Conservation (phyloP, 495 filamentous ascomycete genomes). For the Daldinia vernicosa region DNA sequence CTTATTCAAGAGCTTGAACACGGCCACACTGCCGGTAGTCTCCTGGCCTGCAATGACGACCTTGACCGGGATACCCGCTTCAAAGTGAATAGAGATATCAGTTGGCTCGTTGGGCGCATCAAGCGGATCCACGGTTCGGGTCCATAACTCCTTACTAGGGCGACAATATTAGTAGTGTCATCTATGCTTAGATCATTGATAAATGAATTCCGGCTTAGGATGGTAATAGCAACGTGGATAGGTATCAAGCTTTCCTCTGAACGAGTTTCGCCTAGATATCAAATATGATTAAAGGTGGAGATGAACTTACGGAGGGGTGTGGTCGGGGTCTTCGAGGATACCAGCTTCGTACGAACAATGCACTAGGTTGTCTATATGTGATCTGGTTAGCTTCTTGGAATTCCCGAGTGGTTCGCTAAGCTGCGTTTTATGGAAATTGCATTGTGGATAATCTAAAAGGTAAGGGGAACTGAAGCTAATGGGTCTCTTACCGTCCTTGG, state of each 20-base stretch:
- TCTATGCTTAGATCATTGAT: neutral
- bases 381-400: neutral
- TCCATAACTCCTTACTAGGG: slow-evolving; percentile 78
- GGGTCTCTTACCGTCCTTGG: neutral
- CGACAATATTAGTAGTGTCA: neutral
- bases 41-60: slow-evolving; percentile 63
- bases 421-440: neutral
- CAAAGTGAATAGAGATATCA: slow-evolving; percentile 82
- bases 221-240: neutral
- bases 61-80: slow-evolving; percentile 84
- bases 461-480: neutral
- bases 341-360: slow-evolving; percentile 94
- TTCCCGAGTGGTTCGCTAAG: neutral
- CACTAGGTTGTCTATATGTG: slow-evolving; percentile 82
- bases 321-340: slow-evolving; percentile 47
- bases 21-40: slow-evolving; percentile 76
- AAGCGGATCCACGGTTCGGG: slow-evolving; percentile 75
- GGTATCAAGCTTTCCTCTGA: no score
- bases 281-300: neutral
- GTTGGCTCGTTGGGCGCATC: slow-evolving; percentile 79
- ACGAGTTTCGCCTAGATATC: neutral
- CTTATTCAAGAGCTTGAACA: slow-evolving; percentile 82
- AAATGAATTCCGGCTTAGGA: neutral
- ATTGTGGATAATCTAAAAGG: neutral
- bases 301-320: slow-evolving; percentile 10